Base-by-base conservation (phyloP, 129 eudicot genomes). In the Tagetes erecta region DNA sequence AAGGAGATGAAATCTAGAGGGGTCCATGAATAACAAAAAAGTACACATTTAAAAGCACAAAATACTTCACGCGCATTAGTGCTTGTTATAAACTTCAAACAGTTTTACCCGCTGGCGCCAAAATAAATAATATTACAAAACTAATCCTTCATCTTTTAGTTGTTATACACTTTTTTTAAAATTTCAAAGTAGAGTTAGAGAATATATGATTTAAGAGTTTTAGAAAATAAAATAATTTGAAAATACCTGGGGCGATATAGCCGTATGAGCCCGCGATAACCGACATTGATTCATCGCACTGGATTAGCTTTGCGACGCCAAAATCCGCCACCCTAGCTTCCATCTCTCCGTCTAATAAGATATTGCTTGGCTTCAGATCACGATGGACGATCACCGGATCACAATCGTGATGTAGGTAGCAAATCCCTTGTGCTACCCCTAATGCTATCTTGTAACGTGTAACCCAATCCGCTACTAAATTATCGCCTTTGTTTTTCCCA, bases 181-280 rank as follows among this genome's bases (percentile, higher is more conserved):
- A 20, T 20, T 20, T 20, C 27, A 20, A 20, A 20, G 27, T 20
- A 20, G 27, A 20, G 27, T 20, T 20, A 20, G 27, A 20, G 27
- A 20, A 20, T 20, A 20, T 20, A 20, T 20, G 27, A 20, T 20
- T 20, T 20, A 20, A 20, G 27, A 20, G 27, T 20, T 20, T 20
- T 20, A 20, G 27, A 20, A 20, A 20, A 0, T 44, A 44, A 44
- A 0, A 10, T 55, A 55, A 55, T 6, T 0, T 8, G 66, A 30
- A 53, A 8, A 27, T 95, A 95, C 99, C 99, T 70, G 99, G 97
- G 27, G 97, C 97, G 72, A 95, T 95, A 81, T 95, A 95, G 53
- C 99, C 99, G 14, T 95, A 95, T 0, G 99, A 95, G 5, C 99
- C 99, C 1, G 99, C 99, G 35, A 95, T 89, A 0, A 95, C 99